Conservation (phyloP, 1,139 yeast genomes). For the Pichia cactophila region DNA sequence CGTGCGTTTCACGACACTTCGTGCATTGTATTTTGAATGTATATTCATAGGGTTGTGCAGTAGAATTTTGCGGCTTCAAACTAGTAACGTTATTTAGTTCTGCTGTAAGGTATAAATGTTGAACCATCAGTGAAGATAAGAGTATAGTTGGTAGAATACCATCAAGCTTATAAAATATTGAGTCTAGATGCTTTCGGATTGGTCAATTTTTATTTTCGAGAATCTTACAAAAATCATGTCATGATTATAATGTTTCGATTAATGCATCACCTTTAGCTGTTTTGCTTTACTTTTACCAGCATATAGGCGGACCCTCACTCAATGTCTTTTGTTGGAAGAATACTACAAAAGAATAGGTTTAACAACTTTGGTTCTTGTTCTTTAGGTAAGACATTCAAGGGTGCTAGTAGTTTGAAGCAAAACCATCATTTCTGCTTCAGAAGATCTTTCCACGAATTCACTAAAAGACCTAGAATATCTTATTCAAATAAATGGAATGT, state of each 20-base stretch:
- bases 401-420: not conserved
- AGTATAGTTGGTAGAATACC: too few relatives aligned
- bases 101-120: constrained; percentile 43
- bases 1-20: constrained; percentile 71
- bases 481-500: constrained; percentile 18
- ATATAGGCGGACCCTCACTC: not conserved
- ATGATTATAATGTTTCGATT: not conserved
- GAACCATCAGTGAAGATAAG: constrained; percentile 14
- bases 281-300: too few relatives aligned
- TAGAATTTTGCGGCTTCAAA: constrained; percentile 56
- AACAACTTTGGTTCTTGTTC: not conserved
- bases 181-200: not conserved
- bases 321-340: constrained; percentile 4
- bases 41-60: constrained; percentile 61
- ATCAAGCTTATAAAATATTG: too few relatives aligned
- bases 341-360: not conserved
- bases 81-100: constrained; percentile 57
- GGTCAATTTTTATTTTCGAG: not conserved
- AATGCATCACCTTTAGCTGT: too few relatives aligned
- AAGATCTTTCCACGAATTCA: constrained; percentile 2
- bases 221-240: not conserved
- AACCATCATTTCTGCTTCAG: not conserved
- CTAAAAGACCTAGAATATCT: constrained; percentile 6
- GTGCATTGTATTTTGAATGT: constrained; percentile 69
- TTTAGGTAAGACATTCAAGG: not conserved